Evolutionary conservation across 1,284 basidiomycete species (phyloP), one percentile per base, ranked within the genome.

Genomic region (Trametes hirsuta): DNA sequence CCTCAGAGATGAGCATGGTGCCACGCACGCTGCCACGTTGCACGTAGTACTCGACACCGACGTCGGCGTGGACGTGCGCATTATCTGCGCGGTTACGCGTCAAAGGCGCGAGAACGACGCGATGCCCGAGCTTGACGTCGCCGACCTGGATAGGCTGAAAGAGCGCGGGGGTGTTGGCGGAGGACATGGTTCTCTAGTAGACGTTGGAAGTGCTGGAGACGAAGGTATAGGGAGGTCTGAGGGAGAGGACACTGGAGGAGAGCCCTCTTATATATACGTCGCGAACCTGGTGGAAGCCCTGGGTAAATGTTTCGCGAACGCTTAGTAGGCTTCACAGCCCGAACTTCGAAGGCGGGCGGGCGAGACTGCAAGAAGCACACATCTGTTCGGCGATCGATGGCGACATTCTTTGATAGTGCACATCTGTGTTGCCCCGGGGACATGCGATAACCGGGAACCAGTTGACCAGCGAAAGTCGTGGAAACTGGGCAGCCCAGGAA

Each of bases 1-100:
- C 81, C 68, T 85, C 84, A 3, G 79, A 73, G 55, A 85, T 80
- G 25, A 85, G 68, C 4, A 85, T 68, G 0, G 81, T 79, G 0
- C 83, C 83, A 0, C 78, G 76, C 0, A 65, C 65, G 36, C 69
- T 71, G 1, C 75, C 79, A 10, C 83, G 74, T 64, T 85, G 83
- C 0, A 67, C 58, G 69, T 84, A 85, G 68, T 85, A 83, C 42
- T 77, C 75, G 18, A 72, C 71, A 15, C 71, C 73, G 11, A 77
- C 62, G 21, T 74, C 71, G 11, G 57, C 56, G 10, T 55, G 75
- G 12, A 70, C 70, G 45, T 75, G 70, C 14, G 63, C 48, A 6
- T 53, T 58, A 57, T 71, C 67, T 10, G 76, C 77, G 34, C 78
- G 72, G 64, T 64, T 67, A 49, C 77, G 69, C 6, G 83, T 84